Conservation (phyloP, 2,329 filamentous ascomycete genomes). For the Monosporascus sp. region DNA sequence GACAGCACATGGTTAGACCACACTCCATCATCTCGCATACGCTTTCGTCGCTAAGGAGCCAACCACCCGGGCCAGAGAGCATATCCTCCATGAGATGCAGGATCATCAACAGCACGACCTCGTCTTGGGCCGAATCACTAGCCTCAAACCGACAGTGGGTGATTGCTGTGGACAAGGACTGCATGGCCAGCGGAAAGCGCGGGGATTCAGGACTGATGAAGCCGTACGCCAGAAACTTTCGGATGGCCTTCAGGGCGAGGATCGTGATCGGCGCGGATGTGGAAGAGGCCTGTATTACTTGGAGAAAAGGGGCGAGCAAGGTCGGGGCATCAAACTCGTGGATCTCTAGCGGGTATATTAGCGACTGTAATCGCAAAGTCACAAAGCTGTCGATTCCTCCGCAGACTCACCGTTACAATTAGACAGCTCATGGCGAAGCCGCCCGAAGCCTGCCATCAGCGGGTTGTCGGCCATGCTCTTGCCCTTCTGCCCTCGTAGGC, state of each 20-base stretch:
- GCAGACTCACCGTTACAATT: conserved; percentile 65
- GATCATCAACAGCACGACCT: conserved; percentile 91
- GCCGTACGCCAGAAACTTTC: conserved; percentile 94
- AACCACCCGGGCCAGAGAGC: conserved; percentile 87
- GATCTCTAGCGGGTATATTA: conserved; percentile 56
- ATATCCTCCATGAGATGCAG: conserved; percentile 97
- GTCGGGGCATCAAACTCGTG: conserved; percentile 82
- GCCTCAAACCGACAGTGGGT: conserved; percentile 98
- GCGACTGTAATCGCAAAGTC: no score
- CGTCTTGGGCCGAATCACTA: conserved; percentile 88
- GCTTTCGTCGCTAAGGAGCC: conserved; percentile 93
- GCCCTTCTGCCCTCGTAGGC: conserved; percentile 86
- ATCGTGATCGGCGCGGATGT: conserved; percentile 96
- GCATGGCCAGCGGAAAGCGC: conserved; percentile 88
- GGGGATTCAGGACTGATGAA: conserved; percentile 81
- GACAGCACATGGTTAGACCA: conserved; percentile 93
- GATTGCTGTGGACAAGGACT: conserved; percentile 87
- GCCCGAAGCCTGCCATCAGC: conserved; percentile 89
- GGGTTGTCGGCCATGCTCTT: conserved; percentile 98
- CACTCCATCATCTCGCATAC: conserved; percentile 99
- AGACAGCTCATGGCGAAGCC: conserved; percentile 80
- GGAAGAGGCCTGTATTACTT: conserved; percentile 93
- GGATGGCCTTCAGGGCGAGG: conserved; percentile 84
- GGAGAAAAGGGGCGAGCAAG: conserved; percentile 86
- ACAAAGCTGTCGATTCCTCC: background rate